Base-by-base conservation (phyloP, 2,329 filamentous ascomycete species). In the Hypoxylon sp. region DNA sequence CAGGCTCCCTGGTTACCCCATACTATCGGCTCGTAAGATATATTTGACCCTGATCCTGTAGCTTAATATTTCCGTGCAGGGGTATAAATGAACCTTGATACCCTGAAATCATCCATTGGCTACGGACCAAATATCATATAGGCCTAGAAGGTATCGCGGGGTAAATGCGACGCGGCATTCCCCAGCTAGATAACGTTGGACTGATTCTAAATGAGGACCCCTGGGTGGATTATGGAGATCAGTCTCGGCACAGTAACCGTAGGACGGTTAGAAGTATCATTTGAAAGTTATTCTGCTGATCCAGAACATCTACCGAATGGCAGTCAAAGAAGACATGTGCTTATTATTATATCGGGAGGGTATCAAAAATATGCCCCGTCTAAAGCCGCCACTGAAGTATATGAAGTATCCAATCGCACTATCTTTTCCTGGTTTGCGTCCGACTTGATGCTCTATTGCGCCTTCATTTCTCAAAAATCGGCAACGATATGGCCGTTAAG, bases 161-260 rank as follows among this genome's bases (percentile, higher is more conserved):
- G 72, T 74, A 72, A 65, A 72, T 71, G 66, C 49, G 64, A 70
- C 61, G 22, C 44, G 59, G 63, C 50, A 65, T 50, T 66, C 37
- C 42, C 25, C 51, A 49, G 31, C 35, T 51, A 49, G 59, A 66
- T 49, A 46, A 27, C 20, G 3, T 33, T 66, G 35, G 30, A 53
- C 46, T 51, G 59, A 22, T 8, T 53, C 66, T 67, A 69, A 53
- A 64, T 35, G 20, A 60, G 42, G 4, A 42, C 42, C 35, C 49
- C 44, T 27, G 31, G 51, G 35, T 61, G 14, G 33, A 30, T 42
- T 62, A 44, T 60, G 30, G 42, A 59, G n/a, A 42, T 55, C 20
- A 46, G 27, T 48, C 59, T 70, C 31, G 61, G 67, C 61, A 51
- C 10, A 53, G 31, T n/a, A 30, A 48, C 13, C 44, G n/a, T 37